Percentiles rank a stretch among this genome's conserved stretches.
These are phyloP conservation scores for Polygonum aviculare DNA, from an alignment of 148 eudicot genomes.

Conservation along the genomic window DNA sequence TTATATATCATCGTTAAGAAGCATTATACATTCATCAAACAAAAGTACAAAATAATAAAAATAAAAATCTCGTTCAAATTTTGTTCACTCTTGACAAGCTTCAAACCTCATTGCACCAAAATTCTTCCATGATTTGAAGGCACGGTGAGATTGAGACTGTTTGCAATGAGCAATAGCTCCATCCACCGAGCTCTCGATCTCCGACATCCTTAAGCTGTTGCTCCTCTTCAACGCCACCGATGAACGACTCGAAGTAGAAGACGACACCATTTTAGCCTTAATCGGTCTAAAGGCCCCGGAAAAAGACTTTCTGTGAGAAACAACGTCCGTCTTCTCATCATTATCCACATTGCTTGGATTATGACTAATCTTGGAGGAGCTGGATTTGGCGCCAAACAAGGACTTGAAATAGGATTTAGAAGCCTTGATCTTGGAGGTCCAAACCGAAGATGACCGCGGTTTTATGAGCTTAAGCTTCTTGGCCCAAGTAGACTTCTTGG, in stretches of 20 bases:
- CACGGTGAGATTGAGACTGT: slow-evolving; percentile 26
- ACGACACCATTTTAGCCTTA: slow-evolving; percentile 16
- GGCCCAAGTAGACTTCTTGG: slow-evolving; percentile 31
- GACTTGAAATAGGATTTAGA: slow-evolving; percentile 32
- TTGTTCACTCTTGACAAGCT: neutral
- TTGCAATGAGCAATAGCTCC: slow-evolving; percentile 61
- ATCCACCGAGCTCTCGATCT: slow-evolving; percentile 39
- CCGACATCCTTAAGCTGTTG: slow-evolving; percentile 18
- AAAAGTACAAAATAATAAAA: neutral
- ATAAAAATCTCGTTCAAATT: neutral
- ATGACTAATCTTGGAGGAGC: slow-evolving; percentile 15
- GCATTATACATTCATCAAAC: neutral
- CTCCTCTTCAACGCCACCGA: slow-evolving; percentile 19
- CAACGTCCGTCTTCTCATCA: neutral
- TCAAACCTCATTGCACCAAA: slow-evolving; percentile 18
- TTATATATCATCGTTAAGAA: neutral
- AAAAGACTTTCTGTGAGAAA: slow-evolving; percentile 31
- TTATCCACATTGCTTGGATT: slow-evolving; percentile 11
- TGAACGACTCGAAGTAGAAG: slow-evolving; percentile 6
- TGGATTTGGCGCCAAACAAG: slow-evolving; percentile 16
- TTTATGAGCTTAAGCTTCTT: slow-evolving; percentile 33
- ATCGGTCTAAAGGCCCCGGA: slow-evolving; percentile 40
- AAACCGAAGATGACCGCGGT: slow-evolving; percentile 8
- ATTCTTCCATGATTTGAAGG: slow-evolving; percentile 18
- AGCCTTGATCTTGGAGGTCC: slow-evolving; percentile 32